Conservation (phyloP, 1,284 basidiomycete species). For the Tylopilus orsonianus region DNA sequence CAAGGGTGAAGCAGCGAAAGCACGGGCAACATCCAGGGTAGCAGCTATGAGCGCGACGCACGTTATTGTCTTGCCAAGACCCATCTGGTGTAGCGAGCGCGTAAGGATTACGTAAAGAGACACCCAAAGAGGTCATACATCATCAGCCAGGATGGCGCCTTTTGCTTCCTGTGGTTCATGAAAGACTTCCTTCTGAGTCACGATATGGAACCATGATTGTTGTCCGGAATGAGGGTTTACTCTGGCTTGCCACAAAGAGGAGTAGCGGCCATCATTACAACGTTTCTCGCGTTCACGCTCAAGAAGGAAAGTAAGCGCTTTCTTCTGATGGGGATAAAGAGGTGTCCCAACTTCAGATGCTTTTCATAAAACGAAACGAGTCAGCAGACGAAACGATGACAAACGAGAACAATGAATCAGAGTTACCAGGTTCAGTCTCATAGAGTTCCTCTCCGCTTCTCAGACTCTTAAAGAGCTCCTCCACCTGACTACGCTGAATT, state of each 20-base stretch:
- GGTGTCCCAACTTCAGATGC: constrained; percentile 83
- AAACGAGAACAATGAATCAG: constrained; percentile 15
- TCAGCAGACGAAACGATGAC: constrained; percentile 13
- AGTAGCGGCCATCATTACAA: constrained; percentile 52
- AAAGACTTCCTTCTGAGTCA: constrained; percentile 77
- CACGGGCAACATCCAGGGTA: constrained; percentile 70
- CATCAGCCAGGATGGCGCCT: constrained; percentile 91
- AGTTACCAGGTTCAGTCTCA: constrained; percentile 82
- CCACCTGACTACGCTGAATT: constrained; percentile 90
- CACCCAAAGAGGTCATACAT: constrained; percentile 61
- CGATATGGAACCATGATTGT: constrained; percentile 75
- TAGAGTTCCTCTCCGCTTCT: constrained; percentile 83
- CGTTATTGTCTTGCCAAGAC: constrained; percentile 96
- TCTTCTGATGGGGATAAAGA: constrained; percentile 97
- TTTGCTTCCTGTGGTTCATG: constrained; percentile 76
- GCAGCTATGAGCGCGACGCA: constrained; percentile 89
- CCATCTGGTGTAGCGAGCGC: constrained; percentile 66
- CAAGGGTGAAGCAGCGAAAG: constrained; percentile 64
- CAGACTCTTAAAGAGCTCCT: constrained; percentile 89
- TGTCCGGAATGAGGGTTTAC: constrained; percentile 51
- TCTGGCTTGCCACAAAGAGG: constrained; percentile 76
- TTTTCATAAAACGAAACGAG: constrained; percentile 35
- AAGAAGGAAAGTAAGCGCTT: constrained; percentile 95
- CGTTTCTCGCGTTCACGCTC: constrained; percentile 82
- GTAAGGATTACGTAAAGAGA: constrained; percentile 19